Evolutionary conservation across 2,329 filamentous ascomycete species (phyloP), one percentile per base, ranked within the genome.

Genomic region (Fusarium sororula): DNA sequence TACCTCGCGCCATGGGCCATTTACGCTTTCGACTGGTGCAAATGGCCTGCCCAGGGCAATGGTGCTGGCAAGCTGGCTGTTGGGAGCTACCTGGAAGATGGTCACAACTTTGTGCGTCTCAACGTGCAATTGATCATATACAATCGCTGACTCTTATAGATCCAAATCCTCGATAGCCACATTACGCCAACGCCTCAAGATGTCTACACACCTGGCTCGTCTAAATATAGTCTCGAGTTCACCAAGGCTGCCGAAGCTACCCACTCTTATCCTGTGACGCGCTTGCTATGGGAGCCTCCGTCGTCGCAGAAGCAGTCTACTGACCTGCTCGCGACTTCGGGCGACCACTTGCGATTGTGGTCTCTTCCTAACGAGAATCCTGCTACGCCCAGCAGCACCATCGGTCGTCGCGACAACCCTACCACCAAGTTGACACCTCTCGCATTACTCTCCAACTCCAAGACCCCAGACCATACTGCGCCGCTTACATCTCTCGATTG

Each of bases 21-120:
- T 63, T 99, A 98, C 82, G 96, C 96, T 18, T 96, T 97, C 79
- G 96, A 99, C 84, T 99, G 96, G 96, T 99, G 96, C 86, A 99
- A 99, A 84, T 99, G 96, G 96, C 91, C 93, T 22, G 91, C 96
- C 6, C 90, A 94, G 79, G 91, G 84, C 78, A 91, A 91, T 75
- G 92, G 94, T 71, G 94, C 94, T 7, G 96, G 96, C 44, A 98
- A 98, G 83, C 89, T 99, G 77, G 96, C 96, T 18, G 88, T 99
- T 44, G 96, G 96, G 68, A 99, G 96, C 85, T 98, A 98, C 81
- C 85, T 98, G 58, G 96, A 99, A 84, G 96, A 99, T 83, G 96
- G 95, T 11, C 96, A 99, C 85, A 99, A 99, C 82, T 99, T 97
- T 86, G 95, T 98, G 48, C 55, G 51, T 37, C 51, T 60, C 28